A percentile compares a stretch with the other conserved stretches of the same genome.
phyloP scores from a whole-genome alignment of 495 filamentous ascomycete genomes.

The Xylaria castorea region DNA sequence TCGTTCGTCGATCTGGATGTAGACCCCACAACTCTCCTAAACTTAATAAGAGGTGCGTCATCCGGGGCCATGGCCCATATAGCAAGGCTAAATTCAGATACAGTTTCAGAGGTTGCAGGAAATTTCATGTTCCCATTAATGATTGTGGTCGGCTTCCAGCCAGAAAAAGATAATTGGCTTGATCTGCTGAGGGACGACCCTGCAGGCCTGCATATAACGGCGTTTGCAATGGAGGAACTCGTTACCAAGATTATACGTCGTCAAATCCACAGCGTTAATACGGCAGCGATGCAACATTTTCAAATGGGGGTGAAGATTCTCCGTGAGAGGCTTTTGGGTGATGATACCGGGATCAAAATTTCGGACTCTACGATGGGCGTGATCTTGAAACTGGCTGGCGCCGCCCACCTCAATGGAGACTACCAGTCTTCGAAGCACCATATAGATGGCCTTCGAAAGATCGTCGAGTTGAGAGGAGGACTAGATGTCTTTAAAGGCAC shows the following conservation, averaged over 20 bases:
- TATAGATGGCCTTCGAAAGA: background rate
- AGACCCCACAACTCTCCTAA: background rate
- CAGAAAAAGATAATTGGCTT: background rate
- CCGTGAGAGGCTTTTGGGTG: conserved; percentile 37
- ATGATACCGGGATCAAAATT: conserved; percentile 31
- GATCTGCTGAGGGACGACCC: background rate
- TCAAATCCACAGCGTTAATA: background rate
- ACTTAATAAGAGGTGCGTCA: background rate
- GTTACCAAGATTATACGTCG: background rate
- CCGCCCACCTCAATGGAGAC: conserved; percentile 38
- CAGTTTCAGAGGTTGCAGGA: background rate
- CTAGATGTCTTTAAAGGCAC: background rate
- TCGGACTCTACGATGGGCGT: conserved; percentile 46
- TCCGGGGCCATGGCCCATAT: background rate
- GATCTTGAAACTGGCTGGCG: conserved; percentile 39
- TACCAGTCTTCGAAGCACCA: background rate
- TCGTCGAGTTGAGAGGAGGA: background rate
- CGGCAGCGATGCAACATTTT: background rate
- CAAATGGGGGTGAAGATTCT: conserved; percentile 31
- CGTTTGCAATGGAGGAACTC: background rate
- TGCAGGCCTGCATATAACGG: background rate
- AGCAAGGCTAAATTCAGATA: background rate
- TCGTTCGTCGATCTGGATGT: background rate
- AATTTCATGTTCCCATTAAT: background rate
- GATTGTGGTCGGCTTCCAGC: background rate